Conservation (phyloP, 2,329 filamentous ascomycete species). For the Alternaria sp. region DNA sequence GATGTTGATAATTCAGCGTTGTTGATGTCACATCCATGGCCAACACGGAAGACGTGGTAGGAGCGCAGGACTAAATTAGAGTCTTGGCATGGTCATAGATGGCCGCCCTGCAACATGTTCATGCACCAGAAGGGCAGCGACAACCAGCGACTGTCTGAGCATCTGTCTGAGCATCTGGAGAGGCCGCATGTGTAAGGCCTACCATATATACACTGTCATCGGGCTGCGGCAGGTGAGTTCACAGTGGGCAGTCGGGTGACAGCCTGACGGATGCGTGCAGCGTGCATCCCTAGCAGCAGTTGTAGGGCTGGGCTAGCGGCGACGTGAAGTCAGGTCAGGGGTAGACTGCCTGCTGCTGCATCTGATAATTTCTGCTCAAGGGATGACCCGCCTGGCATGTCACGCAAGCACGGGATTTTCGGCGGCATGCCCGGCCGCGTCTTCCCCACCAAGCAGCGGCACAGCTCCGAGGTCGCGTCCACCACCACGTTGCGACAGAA, state of each 20-base stretch:
- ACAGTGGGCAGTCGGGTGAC: neutral
- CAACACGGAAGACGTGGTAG: conserved; percentile 1
- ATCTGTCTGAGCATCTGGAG: neutral
- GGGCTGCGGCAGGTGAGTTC: neutral
- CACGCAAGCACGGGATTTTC: conserved; percentile 7
- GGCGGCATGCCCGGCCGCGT: neutral
- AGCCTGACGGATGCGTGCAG: neutral
- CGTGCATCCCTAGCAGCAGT: neutral
- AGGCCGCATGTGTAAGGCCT: neutral
- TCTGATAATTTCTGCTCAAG: conserved; percentile 7
- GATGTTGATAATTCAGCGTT: conserved; percentile 12
- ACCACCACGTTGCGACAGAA: neutral
- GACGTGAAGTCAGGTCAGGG: neutral
- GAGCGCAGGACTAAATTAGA: neutral
- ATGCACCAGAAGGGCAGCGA: neutral
- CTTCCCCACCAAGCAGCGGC: conserved; percentile 1
- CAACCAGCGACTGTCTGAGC: neutral
- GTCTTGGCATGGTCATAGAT: conserved; percentile 2
- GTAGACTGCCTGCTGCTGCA: neutral
- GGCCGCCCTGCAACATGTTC: neutral
- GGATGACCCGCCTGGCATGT: neutral
- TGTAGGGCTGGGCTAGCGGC: neutral
- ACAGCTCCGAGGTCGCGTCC: conserved; percentile 6
- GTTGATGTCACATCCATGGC: conserved; percentile 1
- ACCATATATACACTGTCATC: neutral